Conservation (phyloP, 2,329 filamentous ascomycete genomes). For the Biscogniauxia marginata region DNA sequence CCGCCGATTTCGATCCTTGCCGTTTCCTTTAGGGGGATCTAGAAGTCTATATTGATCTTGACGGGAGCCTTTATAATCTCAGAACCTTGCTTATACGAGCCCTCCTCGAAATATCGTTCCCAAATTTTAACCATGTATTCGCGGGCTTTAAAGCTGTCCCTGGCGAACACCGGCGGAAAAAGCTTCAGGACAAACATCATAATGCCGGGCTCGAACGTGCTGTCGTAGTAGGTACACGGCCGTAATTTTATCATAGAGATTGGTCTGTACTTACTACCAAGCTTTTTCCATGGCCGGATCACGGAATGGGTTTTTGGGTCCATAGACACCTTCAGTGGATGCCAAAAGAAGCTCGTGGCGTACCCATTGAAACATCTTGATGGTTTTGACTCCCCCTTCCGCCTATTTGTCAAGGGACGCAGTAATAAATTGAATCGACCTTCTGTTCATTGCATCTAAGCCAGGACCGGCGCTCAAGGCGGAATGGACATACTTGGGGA, state of each 20-base stretch:
- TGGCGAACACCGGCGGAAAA: conserved; percentile 4
- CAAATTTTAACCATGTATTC: conserved; percentile 15
- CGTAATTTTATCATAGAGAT: background rate
- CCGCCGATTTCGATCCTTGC: conserved; percentile 14
- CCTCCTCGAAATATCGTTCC: conserved; percentile 14
- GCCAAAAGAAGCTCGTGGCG: conserved; percentile 18
- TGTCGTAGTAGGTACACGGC: background rate
- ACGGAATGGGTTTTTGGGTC: conserved; percentile 20
- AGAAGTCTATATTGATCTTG: conserved; percentile 10
- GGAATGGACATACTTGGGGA: conserved; percentile 13
- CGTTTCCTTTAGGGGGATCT: conserved; percentile 5
- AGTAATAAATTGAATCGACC: conserved; percentile 11
- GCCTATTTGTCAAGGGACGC: conserved; percentile 9
- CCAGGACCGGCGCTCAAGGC: conserved; percentile 13
- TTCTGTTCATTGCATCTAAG: conserved; percentile 19
- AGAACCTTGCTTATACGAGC: conserved; percentile 7
- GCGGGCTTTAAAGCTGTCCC: conserved; percentile 9
- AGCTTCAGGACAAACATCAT: conserved; percentile 15
- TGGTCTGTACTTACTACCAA: conserved; percentile 18
- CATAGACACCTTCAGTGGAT: conserved; percentile 20
- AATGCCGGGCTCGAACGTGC: conserved; percentile 15
- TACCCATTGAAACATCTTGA: conserved; percentile 20
- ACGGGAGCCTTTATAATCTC: conserved; percentile 4
- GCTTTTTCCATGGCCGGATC: conserved; percentile 17
- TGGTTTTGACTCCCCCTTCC: conserved; percentile 1